Base-by-base conservation (phyloP, 192 early-diverging fungal species). In the Rhizoclosmatium sp. region DNA sequence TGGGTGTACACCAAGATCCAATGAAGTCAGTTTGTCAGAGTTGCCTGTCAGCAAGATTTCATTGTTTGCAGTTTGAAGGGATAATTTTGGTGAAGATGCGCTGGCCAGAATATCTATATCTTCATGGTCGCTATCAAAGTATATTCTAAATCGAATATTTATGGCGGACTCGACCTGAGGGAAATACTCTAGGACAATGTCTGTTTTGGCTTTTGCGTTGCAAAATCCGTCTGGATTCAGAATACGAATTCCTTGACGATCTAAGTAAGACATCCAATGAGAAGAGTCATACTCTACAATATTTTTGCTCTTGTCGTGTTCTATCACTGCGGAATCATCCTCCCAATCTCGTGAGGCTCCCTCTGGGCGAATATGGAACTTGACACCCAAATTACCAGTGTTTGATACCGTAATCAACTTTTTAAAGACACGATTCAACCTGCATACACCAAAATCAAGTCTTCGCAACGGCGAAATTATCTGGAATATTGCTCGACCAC, bases 1-100 rank as follows among this genome's bases (percentile, higher is more conserved):
- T 10, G 89, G 85, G 78, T 91, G 87, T 5, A 91, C 87, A 14
- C 90, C 90, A 7, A 91, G 61, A 69, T 91, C 79, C 10, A 91
- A 42, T 41, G 62, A 48, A 4, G 79, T 40, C 65, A 65, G 75
- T 42, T 65, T 69, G 41, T 56, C 67, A 14, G 56, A 65, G 1
- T 39, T 4, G 4, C 48, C n/a, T 16, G 71, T 76, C 16, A 56
- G 49, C 1, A 88, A 59, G 1, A 68, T 46, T 46, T 87, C 82
- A 61, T 84, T 81, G 1, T 77, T 31, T 4, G 74, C 51, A 46
- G 81, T 78, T 45, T 69, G 73, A 4, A 90, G 42, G 39, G 82
- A 67, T 14, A 90, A 69, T 40, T 80, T 75, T 21, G 89, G 78
- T 21, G 62, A 4, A 0, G 87, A 78, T 10, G 84, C 87, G 7